Percentiles rank a stretch among this genome's conserved stretches.
Conservation (phyloP, 2,329 filamentous ascomycete genomes). For the Epichloe uncinata region DNA sequence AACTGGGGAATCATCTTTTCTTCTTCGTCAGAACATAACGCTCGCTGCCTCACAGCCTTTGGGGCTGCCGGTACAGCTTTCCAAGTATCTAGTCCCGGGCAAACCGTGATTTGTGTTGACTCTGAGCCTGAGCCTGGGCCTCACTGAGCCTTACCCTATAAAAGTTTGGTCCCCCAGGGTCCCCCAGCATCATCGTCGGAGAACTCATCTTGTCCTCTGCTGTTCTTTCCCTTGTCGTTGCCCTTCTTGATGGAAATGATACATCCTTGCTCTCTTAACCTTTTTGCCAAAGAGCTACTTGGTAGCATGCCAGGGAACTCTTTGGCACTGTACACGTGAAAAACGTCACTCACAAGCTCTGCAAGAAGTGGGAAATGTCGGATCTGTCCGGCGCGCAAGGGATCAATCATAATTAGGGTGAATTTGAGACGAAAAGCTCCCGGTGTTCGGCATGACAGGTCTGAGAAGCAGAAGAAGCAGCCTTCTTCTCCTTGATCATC, state of each 20-base stretch:
- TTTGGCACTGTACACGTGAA: slow-evolving; percentile 71
- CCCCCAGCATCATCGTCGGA: slow-evolving; percentile 10
- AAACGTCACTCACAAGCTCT: slow-evolving; percentile 51
- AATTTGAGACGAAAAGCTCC: slow-evolving; percentile 66
- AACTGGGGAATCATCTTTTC: too few relatives aligned
- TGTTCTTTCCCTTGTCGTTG: slow-evolving; percentile 44
- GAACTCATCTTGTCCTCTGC: slow-evolving; percentile 6
- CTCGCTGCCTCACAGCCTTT: neutral
- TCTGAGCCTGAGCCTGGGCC: too few relatives aligned
- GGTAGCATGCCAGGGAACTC: slow-evolving; percentile 77
- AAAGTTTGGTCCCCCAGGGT: slow-evolving; percentile 7
- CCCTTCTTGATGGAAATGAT: slow-evolving; percentile 81
- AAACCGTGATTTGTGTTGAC: too few relatives aligned
- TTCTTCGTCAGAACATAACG: too few relatives aligned
- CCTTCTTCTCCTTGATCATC: slow-evolving; percentile 63
- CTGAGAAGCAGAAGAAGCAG: slow-evolving; percentile 77
- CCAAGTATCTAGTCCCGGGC: neutral
- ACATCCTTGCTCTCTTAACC: slow-evolving; percentile 65
- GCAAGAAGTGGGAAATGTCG: slow-evolving; percentile 36
- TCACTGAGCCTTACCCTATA: slow-evolving; percentile 1
- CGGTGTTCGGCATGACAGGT: slow-evolving; percentile 66
- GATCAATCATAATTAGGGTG: slow-evolving; percentile 58
- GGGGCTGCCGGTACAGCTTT: neutral
- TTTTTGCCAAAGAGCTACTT: slow-evolving; percentile 60
- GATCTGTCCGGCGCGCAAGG: slow-evolving; percentile 33